These are phyloP conservation scores for Ambrosia hybrid DNA, from an alignment of 140 eudicot genomes.

Conservation along the genomic window DNA sequence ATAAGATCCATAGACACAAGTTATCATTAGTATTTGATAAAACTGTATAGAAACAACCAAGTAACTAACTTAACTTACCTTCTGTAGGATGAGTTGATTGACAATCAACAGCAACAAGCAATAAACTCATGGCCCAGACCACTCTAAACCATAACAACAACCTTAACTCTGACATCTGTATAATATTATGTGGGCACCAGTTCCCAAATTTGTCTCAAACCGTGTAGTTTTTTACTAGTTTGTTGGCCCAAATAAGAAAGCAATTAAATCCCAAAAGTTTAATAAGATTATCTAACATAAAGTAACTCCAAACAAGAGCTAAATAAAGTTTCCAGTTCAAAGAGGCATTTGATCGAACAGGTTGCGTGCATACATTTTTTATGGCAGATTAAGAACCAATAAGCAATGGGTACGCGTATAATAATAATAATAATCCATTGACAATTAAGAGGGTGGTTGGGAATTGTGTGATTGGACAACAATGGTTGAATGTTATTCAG, in stretches of 20 bases:
- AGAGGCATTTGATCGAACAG: slow-evolving; percentile 27
- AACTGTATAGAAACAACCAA: not conserved
- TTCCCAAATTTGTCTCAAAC: slow-evolving; percentile 25
- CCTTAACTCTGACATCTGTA: slow-evolving; percentile 36
- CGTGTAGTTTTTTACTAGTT: not conserved
- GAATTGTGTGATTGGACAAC: slow-evolving; percentile 11
- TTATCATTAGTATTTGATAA: slow-evolving; percentile 14
- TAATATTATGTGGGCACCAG: slow-evolving; percentile 21
- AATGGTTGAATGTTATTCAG: slow-evolving; percentile 29
- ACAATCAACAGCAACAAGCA: slow-evolving; percentile 42
- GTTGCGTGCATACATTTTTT: slow-evolving; percentile 16
- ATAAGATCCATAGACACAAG: slow-evolving; percentile 3
- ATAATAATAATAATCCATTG: slow-evolving; percentile 1
- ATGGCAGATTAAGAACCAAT: not conserved
- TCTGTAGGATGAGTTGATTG: slow-evolving; percentile 61
- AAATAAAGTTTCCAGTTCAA: not conserved
- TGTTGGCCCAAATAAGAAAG: slow-evolving; percentile 16
- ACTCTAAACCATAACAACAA: slow-evolving; percentile 22
- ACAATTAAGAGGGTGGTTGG: slow-evolving; percentile 36
- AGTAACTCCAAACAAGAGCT: slow-evolving; percentile 22
- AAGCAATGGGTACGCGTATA: not conserved
- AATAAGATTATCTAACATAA: slow-evolving; percentile 17
- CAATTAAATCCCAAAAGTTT: slow-evolving; percentile 22
- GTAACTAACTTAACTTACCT: slow-evolving; percentile 39
- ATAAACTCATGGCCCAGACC: slow-evolving; percentile 32